phyloP scores from a whole-genome alignment of 2,329 filamentous ascomycete species.

The Alternaria atra region DNA sequence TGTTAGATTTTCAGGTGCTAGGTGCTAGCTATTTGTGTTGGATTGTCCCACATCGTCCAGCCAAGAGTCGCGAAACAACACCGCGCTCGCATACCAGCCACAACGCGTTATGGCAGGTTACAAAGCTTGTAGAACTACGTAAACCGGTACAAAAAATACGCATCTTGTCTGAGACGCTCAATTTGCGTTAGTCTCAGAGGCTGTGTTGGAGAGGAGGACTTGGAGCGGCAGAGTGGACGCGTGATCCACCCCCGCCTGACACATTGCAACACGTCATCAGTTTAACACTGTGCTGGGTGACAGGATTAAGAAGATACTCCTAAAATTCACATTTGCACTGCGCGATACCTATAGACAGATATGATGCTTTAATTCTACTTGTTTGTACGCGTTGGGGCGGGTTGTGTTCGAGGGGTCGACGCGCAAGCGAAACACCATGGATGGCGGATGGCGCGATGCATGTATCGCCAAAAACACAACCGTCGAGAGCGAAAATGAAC shows the following conservation, averaged over 20 bases:
- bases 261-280: conserved; percentile 13
- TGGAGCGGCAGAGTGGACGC: conserved; percentile 7
- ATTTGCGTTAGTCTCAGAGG: neutral
- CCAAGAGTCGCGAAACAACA: conserved; percentile 2
- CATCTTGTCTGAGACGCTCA: neutral
- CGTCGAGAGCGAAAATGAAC: neutral
- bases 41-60: neutral
- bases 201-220: conserved; percentile 16
- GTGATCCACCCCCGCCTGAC: conserved; percentile 22
- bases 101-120: neutral
- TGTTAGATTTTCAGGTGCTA: neutral
- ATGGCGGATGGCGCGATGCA: neutral
- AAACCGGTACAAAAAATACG: neutral
- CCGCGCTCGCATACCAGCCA: neutral
- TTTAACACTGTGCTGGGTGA: neutral
- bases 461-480: conserved; percentile 1
- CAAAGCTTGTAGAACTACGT: neutral
- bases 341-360: neutral
- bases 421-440: conserved; percentile 5
- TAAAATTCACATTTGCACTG: neutral
- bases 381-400: neutral
- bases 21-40: neutral
- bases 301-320: neutral
- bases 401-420: neutral
- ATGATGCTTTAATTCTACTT: neutral